Conservation (phyloP, 345 rosid species). For the Populus simonii region DNA sequence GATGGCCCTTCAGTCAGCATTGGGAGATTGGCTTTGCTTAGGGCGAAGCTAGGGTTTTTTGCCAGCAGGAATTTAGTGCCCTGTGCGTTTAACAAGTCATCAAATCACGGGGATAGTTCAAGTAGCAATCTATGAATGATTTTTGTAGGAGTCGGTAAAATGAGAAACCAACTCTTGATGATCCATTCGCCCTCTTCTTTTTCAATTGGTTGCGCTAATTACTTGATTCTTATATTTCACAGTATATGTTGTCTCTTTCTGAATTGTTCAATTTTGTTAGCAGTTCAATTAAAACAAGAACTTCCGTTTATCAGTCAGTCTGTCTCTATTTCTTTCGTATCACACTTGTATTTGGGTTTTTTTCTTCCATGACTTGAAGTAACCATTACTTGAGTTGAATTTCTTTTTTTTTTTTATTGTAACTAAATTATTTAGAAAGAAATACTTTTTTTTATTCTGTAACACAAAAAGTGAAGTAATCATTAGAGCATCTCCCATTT, state of each 20-base stretch:
- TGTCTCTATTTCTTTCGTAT: not conserved
- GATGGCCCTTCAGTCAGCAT: constrained; percentile 35
- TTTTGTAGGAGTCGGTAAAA: not conserved
- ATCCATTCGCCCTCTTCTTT: not conserved
- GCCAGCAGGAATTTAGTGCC: constrained; percentile 50
- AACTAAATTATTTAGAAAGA: too few species aligned
- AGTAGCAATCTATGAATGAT: constrained; percentile 32
- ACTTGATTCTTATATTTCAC: not conserved
- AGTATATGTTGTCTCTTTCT: not conserved
- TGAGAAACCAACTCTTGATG: not conserved
- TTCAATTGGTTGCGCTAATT: not conserved
- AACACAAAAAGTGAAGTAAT: too few species aligned
- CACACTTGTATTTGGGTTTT: not conserved
- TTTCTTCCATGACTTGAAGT: too few species aligned
- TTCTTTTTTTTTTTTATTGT: too few species aligned
- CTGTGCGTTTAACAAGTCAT: constrained; percentile 59
- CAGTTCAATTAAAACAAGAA: not conserved
- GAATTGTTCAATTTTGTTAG: not conserved
- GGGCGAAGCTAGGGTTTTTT: constrained; percentile 56
- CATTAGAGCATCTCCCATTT: too few species aligned
- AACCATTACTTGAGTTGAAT: too few species aligned
- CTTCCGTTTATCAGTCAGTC: not conserved
- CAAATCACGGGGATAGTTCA: constrained; percentile 33
- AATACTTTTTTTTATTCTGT: too few species aligned
- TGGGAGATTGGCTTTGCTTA: constrained; percentile 50